Evolutionary conservation across 371 early-diverging fungal genomes (phyloP), one percentile per base, ranked within the genome.

Genomic region (Mucor racemosus): DNA sequence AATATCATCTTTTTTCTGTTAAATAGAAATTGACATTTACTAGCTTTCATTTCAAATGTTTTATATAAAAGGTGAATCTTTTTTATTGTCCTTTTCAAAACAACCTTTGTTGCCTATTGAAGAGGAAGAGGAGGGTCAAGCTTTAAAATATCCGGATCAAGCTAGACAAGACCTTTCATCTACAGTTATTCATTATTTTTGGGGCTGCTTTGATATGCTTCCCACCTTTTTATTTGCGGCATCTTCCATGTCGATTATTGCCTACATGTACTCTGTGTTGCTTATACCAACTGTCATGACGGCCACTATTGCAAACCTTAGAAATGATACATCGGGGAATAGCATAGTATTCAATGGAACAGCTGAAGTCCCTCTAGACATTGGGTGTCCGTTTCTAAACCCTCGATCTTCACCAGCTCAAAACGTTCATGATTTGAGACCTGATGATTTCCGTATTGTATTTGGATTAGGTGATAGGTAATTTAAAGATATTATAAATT

Each of bases 401-500:
- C 72, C 79, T 33, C 71, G 86, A 21, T 5, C 33, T 10, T 19
- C 46, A 3, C 61, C 74, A 7, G 65, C 81, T 1, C 35, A 19
- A 31, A 68, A 62, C 10, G 82, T 83, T 6, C 67, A 67, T 26
- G 84, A 85, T 58, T 64, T 85, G 26, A 72, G 88, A n/a, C 75
- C 83, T 3, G 88, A 90, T 72, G 90, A 91, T 68, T 86, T 91
- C 53, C 73, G 74, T 35, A 77, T 88, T 5, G 76, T 91, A 8
- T 78, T 86, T 14, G 87, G 90, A 5, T 59, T 92, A 10, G 92
- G 91, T 19, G 92, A 91, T 59, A 82, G 82, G 82, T 81, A 72
- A 9, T 38, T 11, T 38, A 38, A 38, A 38, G 0, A 3, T 38
- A 38, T 1, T 38, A 5, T 38, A 26, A 1, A 3, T 26, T 3